Conservation (phyloP, 176 grass and related monocot species). For the Hordeum marinum region DNA sequence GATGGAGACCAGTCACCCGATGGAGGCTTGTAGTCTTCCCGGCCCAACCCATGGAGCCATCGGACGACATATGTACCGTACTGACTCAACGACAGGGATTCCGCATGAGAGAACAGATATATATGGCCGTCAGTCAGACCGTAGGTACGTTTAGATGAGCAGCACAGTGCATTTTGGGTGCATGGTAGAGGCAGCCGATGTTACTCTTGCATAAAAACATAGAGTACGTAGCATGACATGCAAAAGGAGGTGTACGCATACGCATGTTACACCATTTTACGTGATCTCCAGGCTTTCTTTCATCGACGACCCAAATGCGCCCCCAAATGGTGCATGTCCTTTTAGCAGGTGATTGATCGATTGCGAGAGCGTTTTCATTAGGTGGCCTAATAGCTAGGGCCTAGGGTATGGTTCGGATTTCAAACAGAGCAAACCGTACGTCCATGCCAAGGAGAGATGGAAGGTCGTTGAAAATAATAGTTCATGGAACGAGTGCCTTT, state of each 20-base stretch:
- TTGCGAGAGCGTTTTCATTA: background rate
- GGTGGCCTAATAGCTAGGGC: background rate
- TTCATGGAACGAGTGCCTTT: background rate
- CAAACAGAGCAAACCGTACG: background rate
- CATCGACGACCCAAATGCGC: background rate
- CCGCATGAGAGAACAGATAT: background rate
- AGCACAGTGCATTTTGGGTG: background rate
- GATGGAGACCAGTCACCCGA: conserved; percentile 5
- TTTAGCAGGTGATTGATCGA: conserved; percentile 5
- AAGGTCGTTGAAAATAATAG: background rate
- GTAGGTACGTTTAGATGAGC: background rate
- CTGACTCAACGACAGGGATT: background rate
- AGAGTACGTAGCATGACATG: too few species aligned
- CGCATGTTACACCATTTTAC: background rate
- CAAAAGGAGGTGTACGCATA: too few species aligned
- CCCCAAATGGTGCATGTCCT: background rate
- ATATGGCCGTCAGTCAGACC: background rate
- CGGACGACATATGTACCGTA: background rate
- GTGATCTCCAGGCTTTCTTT: background rate
- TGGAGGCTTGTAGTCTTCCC: background rate
- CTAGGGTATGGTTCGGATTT: background rate
- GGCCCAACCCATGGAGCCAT: background rate
- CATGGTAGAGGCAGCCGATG: background rate
- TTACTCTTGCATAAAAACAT: too few species aligned
- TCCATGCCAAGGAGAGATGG: background rate